These are phyloP conservation scores for Vaucheria bursata DNA, from an alignment of 352 stramenopile genomes.

Conservation along the genomic window DNA sequence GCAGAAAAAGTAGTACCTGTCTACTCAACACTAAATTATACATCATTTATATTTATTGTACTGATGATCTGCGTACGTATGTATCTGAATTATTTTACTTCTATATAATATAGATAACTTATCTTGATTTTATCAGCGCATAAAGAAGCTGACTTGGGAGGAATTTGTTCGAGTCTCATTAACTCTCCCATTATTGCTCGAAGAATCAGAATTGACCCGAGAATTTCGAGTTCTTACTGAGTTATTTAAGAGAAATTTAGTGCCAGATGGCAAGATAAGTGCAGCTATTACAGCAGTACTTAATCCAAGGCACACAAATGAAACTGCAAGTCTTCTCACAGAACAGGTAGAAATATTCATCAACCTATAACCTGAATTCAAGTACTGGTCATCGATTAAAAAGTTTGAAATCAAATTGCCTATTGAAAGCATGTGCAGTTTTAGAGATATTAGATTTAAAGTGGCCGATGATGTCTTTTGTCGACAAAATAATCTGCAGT, in stretches of 20 bases:
- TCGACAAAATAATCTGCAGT: too few relatives aligned
- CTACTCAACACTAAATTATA: too few relatives aligned
- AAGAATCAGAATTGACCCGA: constrained; percentile 3
- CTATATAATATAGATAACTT: too few relatives aligned
- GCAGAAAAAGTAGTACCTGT: too few relatives aligned
- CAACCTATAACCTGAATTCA: neutral
- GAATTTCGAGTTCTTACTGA: constrained; percentile 31
- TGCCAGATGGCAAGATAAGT: constrained; percentile 30
- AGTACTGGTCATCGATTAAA: neutral
- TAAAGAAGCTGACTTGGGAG: constrained; percentile 32
- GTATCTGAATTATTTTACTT: too few relatives aligned
- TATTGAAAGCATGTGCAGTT: too few relatives aligned
- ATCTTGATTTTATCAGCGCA: neutral
- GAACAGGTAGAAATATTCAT: constrained; percentile 21
- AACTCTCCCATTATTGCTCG: neutral
- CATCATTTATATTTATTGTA: too few relatives aligned
- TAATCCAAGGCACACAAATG: constrained; percentile 11
- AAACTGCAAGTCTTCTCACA: constrained; percentile 20
- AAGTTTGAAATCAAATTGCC: too few relatives aligned
- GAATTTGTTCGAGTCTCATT: constrained; percentile 16
- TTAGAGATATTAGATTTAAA: too few relatives aligned
- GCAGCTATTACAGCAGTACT: neutral
- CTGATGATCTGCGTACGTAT: too few relatives aligned
- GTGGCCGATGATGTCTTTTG: too few relatives aligned
- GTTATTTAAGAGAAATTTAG: constrained; percentile 24